Conservation (phyloP, 768 basidiomycete species). For the Russula olivacea region DNA sequence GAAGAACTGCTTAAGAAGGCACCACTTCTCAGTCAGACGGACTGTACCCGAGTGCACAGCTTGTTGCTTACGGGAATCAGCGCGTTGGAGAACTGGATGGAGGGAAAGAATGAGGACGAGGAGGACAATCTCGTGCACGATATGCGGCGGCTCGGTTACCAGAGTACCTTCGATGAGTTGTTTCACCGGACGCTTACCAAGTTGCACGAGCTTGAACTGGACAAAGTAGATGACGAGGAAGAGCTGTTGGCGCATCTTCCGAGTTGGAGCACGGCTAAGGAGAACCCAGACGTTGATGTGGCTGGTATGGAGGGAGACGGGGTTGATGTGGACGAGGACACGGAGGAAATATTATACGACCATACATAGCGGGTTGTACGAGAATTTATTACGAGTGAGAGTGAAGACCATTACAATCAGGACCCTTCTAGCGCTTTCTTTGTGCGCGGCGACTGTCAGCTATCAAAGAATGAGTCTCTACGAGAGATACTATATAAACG, state of each 20-base stretch:
- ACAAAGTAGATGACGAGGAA: slow-evolving; percentile 7
- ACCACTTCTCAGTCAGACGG: slow-evolving; percentile 58
- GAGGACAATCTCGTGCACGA: slow-evolving; percentile 32
- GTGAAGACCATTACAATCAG: neutral
- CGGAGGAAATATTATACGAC: slow-evolving; percentile 11
- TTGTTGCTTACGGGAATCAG: slow-evolving; percentile 55
- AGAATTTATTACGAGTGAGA: neutral
- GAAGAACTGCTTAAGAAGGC: slow-evolving; percentile 37
- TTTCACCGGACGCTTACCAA: slow-evolving; percentile 57
- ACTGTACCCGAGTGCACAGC: slow-evolving; percentile 63
- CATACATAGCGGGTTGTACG: neutral
- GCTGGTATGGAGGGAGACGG: neutral
- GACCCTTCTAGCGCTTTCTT: slow-evolving; percentile 35
- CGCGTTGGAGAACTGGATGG: slow-evolving; percentile 65
- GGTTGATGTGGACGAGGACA: neutral
- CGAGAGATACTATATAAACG: neutral
- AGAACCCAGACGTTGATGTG: neutral
- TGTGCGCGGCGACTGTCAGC: slow-evolving; percentile 49
- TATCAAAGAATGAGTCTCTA: slow-evolving; percentile 26
- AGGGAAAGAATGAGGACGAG: slow-evolving; percentile 28
- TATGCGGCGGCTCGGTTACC: slow-evolving; percentile 48
- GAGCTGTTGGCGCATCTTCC: slow-evolving; percentile 11
- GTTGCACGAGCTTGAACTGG: slow-evolving; percentile 38
- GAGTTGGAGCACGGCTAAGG: neutral
- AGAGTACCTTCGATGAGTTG: slow-evolving; percentile 58